phyloP scores from a whole-genome alignment of 1,284 basidiomycete genomes.

The Ceratobasidium sp. region DNA sequence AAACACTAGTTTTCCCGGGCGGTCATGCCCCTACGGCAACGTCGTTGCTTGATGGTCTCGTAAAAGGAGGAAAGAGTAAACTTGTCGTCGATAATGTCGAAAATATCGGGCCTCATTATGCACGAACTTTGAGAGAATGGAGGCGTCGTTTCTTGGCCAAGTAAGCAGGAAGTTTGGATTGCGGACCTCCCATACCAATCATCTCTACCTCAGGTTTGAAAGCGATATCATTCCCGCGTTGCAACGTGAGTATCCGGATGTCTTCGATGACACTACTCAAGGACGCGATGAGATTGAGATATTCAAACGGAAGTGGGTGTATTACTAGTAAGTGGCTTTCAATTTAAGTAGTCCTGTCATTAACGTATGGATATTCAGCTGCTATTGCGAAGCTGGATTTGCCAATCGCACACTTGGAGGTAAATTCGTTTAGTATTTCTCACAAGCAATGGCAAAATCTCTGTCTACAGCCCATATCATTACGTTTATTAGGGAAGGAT shows the following conservation, averaged over 20 bases:
- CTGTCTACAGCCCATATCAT: too few species aligned
- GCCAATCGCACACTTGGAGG: constrained; percentile 72
- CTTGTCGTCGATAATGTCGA: too few species aligned
- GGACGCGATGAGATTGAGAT: constrained; percentile 70
- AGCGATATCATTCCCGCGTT: constrained; percentile 67
- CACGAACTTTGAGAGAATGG: constrained; percentile 81
- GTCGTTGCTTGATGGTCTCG: too few species aligned
- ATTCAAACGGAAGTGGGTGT: too few species aligned
- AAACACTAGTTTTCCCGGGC: constrained; percentile 75
- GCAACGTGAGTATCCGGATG: constrained; percentile 65
- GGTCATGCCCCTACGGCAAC: constrained; percentile 76
- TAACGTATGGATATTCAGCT: constrained; percentile 52
- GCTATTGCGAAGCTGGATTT: constrained; percentile 80
- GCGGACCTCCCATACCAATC: constrained; percentile 26
- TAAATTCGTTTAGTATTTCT: constrained; percentile 48
- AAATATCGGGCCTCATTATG: too few species aligned
- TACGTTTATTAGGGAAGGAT: constrained; percentile 66
- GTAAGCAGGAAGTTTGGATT: constrained; percentile 48
- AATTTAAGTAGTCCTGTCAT: neutral
- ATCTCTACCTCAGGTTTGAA: constrained; percentile 57
- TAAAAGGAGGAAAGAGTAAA: too few species aligned
- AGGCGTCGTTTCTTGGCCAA: constrained; percentile 61
- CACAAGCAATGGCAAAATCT: constrained; percentile 51
- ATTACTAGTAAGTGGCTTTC: constrained; percentile 55
- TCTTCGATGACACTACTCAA: constrained; percentile 54